phyloP scores from a whole-genome alignment of 2,329 filamentous ascomycete species.

The Nigrograna mackinnonii region DNA sequence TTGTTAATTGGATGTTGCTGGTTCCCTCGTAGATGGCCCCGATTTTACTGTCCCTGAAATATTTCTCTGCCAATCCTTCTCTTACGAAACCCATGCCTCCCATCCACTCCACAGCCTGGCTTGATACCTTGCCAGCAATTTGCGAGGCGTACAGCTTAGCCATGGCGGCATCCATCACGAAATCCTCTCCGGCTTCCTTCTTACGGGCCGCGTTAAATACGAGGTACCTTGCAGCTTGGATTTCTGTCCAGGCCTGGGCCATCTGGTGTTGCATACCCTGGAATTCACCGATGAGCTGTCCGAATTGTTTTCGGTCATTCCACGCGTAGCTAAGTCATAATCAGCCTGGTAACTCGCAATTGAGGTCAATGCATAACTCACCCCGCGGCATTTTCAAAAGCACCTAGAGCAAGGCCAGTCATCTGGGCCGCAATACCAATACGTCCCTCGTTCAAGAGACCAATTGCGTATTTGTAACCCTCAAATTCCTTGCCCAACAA shows the following conservation, averaged over 20 bases:
- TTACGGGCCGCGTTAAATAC: constrained; percentile 96
- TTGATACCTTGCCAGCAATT: constrained; percentile 83
- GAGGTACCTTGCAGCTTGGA: constrained; percentile 84
- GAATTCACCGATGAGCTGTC: constrained; percentile 90
- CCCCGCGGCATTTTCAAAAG: constrained; percentile 91
- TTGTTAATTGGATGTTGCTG: constrained; percentile 72
- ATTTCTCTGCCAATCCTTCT: constrained; percentile 97
- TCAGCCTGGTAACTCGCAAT: constrained; percentile 7
- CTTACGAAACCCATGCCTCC: constrained; percentile 98
- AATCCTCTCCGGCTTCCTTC: constrained; percentile 96
- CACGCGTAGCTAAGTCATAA: constrained; percentile 73
- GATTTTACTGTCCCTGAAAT: constrained; percentile 97
- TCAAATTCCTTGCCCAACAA: constrained; percentile 86
- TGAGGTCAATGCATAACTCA: constrained; percentile 42
- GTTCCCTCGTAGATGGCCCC: constrained; percentile 96
- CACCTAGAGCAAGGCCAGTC: constrained; percentile 92
- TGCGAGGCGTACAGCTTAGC: constrained; percentile 95
- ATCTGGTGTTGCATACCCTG: constrained; percentile 99
- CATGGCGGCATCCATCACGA: constrained; percentile 96
- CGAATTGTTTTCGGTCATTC: constrained; percentile 98
- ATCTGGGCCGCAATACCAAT: constrained; percentile 99
- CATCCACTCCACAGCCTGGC: constrained; percentile 97
- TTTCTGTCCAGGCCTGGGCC: constrained; percentile 93
- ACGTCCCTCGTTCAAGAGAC: constrained; percentile 89
- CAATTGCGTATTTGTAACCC: constrained; percentile 98